phyloP scores from a whole-genome alignment of 495 filamentous ascomycete genomes.

The Recurvomyces mirabilis region DNA sequence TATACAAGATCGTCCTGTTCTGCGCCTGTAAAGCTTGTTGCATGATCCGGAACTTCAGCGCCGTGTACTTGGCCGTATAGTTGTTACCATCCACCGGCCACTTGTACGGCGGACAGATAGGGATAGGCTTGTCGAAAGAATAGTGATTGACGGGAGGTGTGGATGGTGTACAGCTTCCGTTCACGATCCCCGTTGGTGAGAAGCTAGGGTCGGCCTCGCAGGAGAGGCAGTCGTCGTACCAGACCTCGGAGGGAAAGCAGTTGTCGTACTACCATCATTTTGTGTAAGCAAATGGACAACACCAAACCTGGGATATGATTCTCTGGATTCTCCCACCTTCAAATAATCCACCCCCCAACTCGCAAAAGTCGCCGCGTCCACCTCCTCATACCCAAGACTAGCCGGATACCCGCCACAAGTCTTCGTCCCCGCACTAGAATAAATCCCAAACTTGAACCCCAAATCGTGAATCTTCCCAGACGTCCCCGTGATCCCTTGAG shows the following conservation, averaged over 20 bases:
- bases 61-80: slow-evolving; percentile 41
- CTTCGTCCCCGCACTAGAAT: slow-evolving; percentile 39
- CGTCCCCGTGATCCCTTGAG: slow-evolving; percentile 23
- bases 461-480: slow-evolving; percentile 22
- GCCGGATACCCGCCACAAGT: slow-evolving; percentile 56
- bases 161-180: slow-evolving; percentile 18
- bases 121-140: slow-evolving; percentile 11
- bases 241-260: slow-evolving; percentile 42
- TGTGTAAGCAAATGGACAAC: no score
- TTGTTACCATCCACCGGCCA: slow-evolving; percentile 24
- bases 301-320: no score
- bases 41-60: slow-evolving; percentile 47
- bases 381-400: slow-evolving; percentile 46
- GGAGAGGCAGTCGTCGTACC: slow-evolving; percentile 34
- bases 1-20: slow-evolving; percentile 50
- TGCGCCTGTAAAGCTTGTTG: slow-evolving; percentile 45
- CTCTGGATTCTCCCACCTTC: no score
- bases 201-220: slow-evolving; percentile 14
- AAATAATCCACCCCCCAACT: slow-evolving; percentile 53
- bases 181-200: slow-evolving; percentile 4
- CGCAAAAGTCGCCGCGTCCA: slow-evolving; percentile 50
- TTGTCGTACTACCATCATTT: slow-evolving; percentile 61
- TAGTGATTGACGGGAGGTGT: slow-evolving; percentile 23
- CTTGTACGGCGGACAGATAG: slow-evolving; percentile 6
- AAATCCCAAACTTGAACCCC: slow-evolving; percentile 27